phyloP scores from a whole-genome alignment of 2,329 filamentous ascomycete genomes.

The Elsinoe arachidis region DNA sequence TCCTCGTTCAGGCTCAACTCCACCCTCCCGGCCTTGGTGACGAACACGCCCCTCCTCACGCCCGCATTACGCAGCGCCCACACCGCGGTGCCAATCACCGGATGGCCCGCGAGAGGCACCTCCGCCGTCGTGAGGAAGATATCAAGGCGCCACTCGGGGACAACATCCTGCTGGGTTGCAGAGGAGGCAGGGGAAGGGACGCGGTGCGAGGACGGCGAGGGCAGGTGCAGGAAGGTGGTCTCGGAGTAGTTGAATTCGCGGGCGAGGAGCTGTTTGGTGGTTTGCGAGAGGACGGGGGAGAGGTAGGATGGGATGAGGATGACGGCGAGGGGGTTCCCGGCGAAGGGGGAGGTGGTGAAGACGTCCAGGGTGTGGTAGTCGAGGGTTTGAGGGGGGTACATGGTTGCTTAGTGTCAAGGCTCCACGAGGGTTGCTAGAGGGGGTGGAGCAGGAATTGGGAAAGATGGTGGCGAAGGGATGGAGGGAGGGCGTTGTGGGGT shows the following conservation, averaged over 20 bases:
- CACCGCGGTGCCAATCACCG: conserved; percentile 48
- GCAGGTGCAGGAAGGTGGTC: conserved; percentile 45
- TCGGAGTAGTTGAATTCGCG: conserved; percentile 52
- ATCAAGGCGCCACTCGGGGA: conserved; percentile 37
- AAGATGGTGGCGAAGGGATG: no score
- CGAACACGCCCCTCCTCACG: conserved; percentile 29
- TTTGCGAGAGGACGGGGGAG: conserved; percentile 31
- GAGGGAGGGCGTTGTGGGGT: no score
- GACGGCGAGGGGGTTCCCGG: conserved; percentile 50
- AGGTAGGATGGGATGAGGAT: conserved; percentile 35
- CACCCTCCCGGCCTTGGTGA: conserved; percentile 39
- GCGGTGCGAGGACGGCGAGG: neutral
- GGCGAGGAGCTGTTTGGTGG: conserved; percentile 46
- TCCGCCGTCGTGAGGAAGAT: conserved; percentile 47
- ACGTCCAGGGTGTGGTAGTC: conserved; percentile 36
- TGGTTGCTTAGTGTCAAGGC: neutral
- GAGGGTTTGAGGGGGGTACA: conserved; percentile 1
- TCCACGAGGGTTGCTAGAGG: neutral
- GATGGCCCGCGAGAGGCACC: conserved; percentile 51
- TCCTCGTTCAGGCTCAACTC: conserved; percentile 30
- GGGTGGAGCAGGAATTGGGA: neutral
- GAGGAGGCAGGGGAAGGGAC: conserved; percentile 9
- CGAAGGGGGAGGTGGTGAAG: conserved; percentile 41
- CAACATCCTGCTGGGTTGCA: conserved; percentile 15
- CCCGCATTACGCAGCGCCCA: conserved; percentile 34